Conservation (phyloP, 495 filamentous ascomycete species). For the Lophiostoma macrostomum region DNA sequence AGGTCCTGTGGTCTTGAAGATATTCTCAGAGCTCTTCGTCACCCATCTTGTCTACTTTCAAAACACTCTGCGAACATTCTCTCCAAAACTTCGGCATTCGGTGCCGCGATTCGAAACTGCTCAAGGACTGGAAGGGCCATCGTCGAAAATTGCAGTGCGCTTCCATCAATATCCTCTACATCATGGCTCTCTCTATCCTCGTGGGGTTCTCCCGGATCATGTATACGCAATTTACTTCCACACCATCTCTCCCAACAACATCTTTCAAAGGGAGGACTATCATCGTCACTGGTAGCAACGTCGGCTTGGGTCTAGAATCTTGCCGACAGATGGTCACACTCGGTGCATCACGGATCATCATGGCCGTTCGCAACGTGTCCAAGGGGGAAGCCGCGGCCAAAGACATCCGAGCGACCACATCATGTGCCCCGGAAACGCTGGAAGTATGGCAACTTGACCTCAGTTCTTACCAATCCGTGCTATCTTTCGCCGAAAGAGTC, state of each 20-base stretch:
- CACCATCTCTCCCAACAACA: slow-evolving; percentile 38
- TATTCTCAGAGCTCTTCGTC: slow-evolving; percentile 31
- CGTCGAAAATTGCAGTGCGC: no score
- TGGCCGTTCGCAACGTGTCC: not conserved
- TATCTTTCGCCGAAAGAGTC: not conserved
- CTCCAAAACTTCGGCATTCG: no score
- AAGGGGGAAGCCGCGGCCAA: not conserved
- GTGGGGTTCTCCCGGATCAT: no score
- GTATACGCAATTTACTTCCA: no score
- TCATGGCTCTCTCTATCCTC: no score
- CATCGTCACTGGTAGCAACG: slow-evolving; percentile 38
- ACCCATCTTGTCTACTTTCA: no score
- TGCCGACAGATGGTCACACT: slow-evolving; percentile 32
- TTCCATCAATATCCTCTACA: no score
- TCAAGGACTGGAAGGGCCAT: no score
- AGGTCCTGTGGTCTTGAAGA: not conserved
- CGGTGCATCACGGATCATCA: not conserved
- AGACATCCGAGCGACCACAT: not conserved
- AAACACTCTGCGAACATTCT: no score
- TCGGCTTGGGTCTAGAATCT: slow-evolving; percentile 37
- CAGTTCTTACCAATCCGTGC: slow-evolving; percentile 7
- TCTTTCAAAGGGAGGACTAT: slow-evolving; percentile 38
- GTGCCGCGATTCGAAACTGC: no score
- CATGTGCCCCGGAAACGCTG: not conserved
- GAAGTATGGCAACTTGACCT: slow-evolving; percentile 16